Percentiles rank a stretch among this genome's conserved stretches.
phyloP scores from a whole-genome alignment of 768 basidiomycete genomes.

The Mycena rosella region DNA sequence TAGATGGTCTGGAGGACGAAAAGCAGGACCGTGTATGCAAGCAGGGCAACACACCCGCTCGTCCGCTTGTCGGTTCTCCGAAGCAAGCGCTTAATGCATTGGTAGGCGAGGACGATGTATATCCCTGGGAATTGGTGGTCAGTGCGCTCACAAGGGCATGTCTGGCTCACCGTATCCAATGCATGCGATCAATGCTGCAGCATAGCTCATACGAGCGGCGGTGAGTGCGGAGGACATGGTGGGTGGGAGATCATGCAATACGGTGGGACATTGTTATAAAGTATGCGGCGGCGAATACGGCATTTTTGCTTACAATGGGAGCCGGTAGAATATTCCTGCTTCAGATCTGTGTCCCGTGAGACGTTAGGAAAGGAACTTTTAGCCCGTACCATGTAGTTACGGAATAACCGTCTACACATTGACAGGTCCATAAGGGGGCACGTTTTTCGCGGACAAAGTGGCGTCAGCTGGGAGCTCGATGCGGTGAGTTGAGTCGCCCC shows the following conservation, averaged over 20 bases:
- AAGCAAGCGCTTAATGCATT: neutral
- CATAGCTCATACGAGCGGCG: slow-evolving; percentile 10
- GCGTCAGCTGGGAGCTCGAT: too few species aligned
- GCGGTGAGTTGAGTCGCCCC: too few species aligned
- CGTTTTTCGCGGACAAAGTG: too few species aligned
- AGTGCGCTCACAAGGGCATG: neutral
- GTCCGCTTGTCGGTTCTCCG: neutral
- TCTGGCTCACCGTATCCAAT: neutral
- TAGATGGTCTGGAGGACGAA: slow-evolving; percentile 5
- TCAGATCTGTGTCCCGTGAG: too few species aligned
- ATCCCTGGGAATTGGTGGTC: neutral
- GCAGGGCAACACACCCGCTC: neutral
- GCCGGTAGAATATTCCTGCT: too few species aligned
- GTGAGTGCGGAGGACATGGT: slow-evolving; percentile 6
- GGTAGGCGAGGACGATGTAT: slow-evolving; percentile 2
- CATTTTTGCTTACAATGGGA: neutral
- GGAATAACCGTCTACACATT: neutral
- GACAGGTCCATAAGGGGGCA: neutral
- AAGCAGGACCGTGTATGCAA: neutral
- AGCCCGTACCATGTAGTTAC: neutral
- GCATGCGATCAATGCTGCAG: neutral
- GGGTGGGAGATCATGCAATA: neutral
- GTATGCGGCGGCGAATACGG: neutral
- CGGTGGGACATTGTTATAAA: neutral
- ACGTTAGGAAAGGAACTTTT: neutral